Base-by-base conservation (phyloP, 2,329 filamentous ascomycete species). In the Fusarium phyllophilum region DNA sequence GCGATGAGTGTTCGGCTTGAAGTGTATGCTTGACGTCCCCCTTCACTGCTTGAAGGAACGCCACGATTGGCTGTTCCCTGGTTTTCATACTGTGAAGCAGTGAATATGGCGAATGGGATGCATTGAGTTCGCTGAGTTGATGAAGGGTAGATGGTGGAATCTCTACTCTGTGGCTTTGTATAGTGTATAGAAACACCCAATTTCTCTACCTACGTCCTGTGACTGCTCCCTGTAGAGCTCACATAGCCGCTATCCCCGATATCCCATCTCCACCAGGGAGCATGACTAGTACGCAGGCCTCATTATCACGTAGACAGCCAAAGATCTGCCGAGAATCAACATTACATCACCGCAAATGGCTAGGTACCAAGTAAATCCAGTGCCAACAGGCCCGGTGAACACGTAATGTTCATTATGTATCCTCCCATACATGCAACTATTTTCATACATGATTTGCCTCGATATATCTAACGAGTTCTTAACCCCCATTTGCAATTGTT, bases 161-260 rank as follows among this genome's bases (percentile, higher is more conserved):
- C 58, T 68, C 73, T 72, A 62, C 73, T 66, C 66, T 77, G 72
- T 76, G 68, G 71, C 68, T 66, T 56, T 82, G 81, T 82, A 82
- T 79, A 81, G 78, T 83, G 81, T 82, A 82, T 82, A 83, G 79
- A 83, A 78, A 72, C 72, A 49, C 69, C 74, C 70, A 71, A 73
- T 65, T 73, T 60, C 68, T 67, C 58, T 68, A 58, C 26, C 34
- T 46, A 33, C 18, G 9, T 49, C 22, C 51, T 36, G 33, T 24
- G 18, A 59, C 15, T 31, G 42, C 33, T 38, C 14, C 24, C 31
- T 24, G 22, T 18, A 36, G 31, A 58, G 55, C 41, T 49, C 33
- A 59, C 42, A 31, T 31, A 15, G 17, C 22, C 41, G 26, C 36
- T 58, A 29, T 58, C 24, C 20, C 24, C 33, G 29, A 36, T 7